Evolutionary conservation across 768 basidiomycete genomes (phyloP).

Genomic region (Russula abietina): DNA sequence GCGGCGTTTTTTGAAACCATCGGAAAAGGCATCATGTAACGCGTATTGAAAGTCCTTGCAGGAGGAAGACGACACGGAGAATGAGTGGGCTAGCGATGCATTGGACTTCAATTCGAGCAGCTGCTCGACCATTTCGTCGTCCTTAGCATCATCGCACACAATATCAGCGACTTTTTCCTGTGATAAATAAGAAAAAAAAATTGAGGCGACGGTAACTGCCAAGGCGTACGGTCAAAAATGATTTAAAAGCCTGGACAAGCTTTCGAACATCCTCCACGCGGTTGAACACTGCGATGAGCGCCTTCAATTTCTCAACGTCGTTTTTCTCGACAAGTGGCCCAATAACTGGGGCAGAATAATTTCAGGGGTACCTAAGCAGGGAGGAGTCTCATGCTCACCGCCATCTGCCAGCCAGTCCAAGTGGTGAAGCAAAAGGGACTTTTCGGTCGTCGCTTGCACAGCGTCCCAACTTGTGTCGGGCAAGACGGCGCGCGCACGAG

Average conservation of each 20-base stretch:
- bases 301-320: conserved; percentile 39
- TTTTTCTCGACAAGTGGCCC: conserved; percentile 45
- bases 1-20: conserved; percentile 66
- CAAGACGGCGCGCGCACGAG: conserved; percentile 47
- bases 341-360: conserved; percentile 39
- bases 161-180: conserved; percentile 57
- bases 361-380: neutral
- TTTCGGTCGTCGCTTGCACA: conserved; percentile 50
- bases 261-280: conserved; percentile 49
- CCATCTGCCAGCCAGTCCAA: conserved; percentile 42
- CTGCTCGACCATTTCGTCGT: conserved; percentile 72
- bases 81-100: conserved; percentile 44
- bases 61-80: conserved; percentile 42
- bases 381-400: conserved; percentile 28
- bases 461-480: conserved; percentile 44
- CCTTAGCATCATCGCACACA: conserved; percentile 53
- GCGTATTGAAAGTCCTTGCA: conserved; percentile 56
- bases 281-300: conserved; percentile 57
- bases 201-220: neutral
- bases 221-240: conserved; percentile 48
- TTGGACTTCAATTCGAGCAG: conserved; percentile 63
- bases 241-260: conserved; percentile 57
- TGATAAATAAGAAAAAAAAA: neutral
- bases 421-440: conserved; percentile 41
- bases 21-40: conserved; percentile 61